A percentile compares a stretch with the other conserved stretches of the same genome.
phyloP scores from a whole-genome alignment of 2,329 filamentous ascomycete species.

The Amphichorda felina region DNA sequence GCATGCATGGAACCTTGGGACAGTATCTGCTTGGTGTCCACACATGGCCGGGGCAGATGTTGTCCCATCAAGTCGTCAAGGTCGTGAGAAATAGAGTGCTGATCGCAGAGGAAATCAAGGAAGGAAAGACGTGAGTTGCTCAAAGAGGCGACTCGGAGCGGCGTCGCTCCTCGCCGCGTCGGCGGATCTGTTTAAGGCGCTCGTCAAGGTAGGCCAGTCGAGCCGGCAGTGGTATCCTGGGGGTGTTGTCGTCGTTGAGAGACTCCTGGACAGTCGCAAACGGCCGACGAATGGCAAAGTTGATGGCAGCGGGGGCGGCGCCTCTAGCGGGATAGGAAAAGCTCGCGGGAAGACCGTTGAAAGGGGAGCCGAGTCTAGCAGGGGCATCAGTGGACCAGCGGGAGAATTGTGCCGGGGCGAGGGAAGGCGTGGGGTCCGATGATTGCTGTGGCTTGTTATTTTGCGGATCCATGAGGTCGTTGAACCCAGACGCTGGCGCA shows the following conservation, averaged over 20 bases:
- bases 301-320: slow-evolving; percentile 32
- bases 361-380: slow-evolving; percentile 47
- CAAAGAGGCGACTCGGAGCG: slow-evolving; percentile 39
- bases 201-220: slow-evolving; percentile 47
- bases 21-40: not conserved
- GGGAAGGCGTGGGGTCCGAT: slow-evolving; percentile 3
- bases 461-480: slow-evolving; percentile 27
- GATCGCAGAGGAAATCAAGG: not conserved
- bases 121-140: slow-evolving; percentile 6
- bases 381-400: slow-evolving; percentile 21
- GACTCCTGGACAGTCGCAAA: slow-evolving; percentile 46
- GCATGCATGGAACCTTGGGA: not conserved
- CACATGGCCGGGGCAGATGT: not conserved
- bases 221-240: slow-evolving; percentile 30
- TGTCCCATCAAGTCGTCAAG: not conserved
- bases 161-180: slow-evolving; percentile 24
- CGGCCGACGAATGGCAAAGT: slow-evolving; percentile 33
- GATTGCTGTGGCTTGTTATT: slow-evolving; percentile 20
- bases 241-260: slow-evolving; percentile 13
- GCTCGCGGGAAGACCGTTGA: slow-evolving; percentile 36
- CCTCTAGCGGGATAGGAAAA: slow-evolving; percentile 50
- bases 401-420: not conserved
- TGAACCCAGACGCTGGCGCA: slow-evolving; percentile 16
- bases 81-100: not conserved
- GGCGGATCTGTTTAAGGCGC: slow-evolving; percentile 41